Evolutionary conservation across 208 protist species (phyloP).

Genomic region (Trypanosoma avium): DNA sequence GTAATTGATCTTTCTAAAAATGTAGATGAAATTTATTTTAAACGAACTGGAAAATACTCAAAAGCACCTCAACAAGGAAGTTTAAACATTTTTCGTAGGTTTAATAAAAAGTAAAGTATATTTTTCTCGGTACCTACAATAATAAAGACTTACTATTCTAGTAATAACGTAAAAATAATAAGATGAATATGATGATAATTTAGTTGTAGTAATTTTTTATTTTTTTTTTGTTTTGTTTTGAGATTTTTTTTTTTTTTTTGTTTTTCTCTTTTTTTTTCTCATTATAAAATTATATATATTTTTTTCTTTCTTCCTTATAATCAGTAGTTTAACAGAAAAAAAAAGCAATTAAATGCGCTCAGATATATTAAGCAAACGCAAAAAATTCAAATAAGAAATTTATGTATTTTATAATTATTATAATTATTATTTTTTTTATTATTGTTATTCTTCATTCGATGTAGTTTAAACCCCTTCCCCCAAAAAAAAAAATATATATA

Average conservation of each 20-base stretch:
- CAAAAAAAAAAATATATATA: no score
- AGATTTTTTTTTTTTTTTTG: not conserved
- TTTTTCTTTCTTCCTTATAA: not conserved
- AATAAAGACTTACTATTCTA: no score
- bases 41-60: not conserved
- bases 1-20: constrained; percentile 54
- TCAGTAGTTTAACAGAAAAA: no score
- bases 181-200: no score
- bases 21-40: constrained; percentile 44
- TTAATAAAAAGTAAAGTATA: not conserved
- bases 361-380: no score
- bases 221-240: constrained; percentile 20
- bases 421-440: not conserved
- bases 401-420: no score
- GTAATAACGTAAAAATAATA: no score
- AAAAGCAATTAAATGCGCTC: no score
- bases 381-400: no score
- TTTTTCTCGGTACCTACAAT: not conserved
- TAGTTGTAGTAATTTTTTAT: no score
- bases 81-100: not conserved
- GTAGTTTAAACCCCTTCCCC: no score
- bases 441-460: not conserved
- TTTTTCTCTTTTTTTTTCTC: constrained; percentile 15
- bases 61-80: not conserved
- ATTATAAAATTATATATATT: not conserved